A percentile compares a stretch with the other conserved stretches of the same genome.
These are phyloP conservation scores for Leptodontidium sp. DNA, from an alignment of 2,329 filamentous ascomycete genomes.

Conservation along the genomic window DNA sequence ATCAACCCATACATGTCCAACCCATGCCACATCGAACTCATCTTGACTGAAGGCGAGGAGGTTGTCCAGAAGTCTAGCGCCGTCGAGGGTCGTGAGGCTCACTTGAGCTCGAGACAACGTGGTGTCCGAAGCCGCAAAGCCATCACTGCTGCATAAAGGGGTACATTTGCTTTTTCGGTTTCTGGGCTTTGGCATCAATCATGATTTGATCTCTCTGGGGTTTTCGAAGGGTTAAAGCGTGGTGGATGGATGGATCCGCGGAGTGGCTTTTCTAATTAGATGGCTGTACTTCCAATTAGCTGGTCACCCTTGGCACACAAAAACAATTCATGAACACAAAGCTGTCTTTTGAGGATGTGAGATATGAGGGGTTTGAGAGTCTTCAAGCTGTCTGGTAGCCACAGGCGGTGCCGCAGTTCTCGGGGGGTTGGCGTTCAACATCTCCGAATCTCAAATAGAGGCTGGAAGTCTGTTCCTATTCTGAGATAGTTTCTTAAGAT, in stretches of 20 bases:
- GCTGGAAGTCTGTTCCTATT: too few relatives aligned
- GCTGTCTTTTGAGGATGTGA: background rate
- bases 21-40: constrained; percentile 99
- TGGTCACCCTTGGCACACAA: constrained; percentile 38
- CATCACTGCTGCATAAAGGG: constrained; percentile 68
- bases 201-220: constrained; percentile 34
- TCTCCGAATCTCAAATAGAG: too few relatives aligned
- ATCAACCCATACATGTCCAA: constrained; percentile 99
- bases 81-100: constrained; percentile 70
- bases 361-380: background rate
- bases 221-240: constrained; percentile 41
- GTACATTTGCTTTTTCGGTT: constrained; percentile 39
- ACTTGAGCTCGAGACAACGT: constrained; percentile 92
- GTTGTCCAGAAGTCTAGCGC: constrained; percentile 88
- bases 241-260: constrained; percentile 28
- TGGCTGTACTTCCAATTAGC: constrained; percentile 46
- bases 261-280: constrained; percentile 38
- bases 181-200: constrained; percentile 36
- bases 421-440: too few relatives aligned
- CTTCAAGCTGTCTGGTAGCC: too few relatives aligned
- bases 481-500: too few relatives aligned
- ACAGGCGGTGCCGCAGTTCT: too few relatives aligned
- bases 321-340: constrained; percentile 31
- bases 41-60: constrained; percentile 98
- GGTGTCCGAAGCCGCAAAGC: constrained; percentile 72